A percentile compares a stretch with the other conserved stretches of the same genome.
These are phyloP conservation scores for Lepiota brunneoincarnata DNA, from an alignment of 768 basidiomycete genomes.

Conservation along the genomic window DNA sequence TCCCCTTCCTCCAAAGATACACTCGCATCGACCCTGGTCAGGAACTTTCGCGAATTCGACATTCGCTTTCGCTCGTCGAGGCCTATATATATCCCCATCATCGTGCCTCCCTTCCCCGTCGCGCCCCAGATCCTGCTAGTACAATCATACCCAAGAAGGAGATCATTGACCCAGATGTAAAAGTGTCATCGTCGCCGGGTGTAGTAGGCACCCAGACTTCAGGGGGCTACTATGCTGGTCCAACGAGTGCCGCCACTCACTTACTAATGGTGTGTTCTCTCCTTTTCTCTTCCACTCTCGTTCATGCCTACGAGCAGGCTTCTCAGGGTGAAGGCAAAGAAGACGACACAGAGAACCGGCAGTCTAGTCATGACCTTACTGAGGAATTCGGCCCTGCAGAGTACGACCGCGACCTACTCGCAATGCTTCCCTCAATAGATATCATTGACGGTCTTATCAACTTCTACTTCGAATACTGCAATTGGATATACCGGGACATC, in stretches of 20 bases:
- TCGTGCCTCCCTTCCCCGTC: slow-evolving; percentile 30
- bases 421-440: slow-evolving; percentile 60
- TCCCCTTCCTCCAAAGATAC: slow-evolving; percentile 30
- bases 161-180: slow-evolving; percentile 45
- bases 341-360: slow-evolving; percentile 52
- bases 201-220: slow-evolving; percentile 64
- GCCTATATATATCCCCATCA: slow-evolving; percentile 51
- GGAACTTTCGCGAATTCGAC: slow-evolving; percentile 66
- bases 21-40: slow-evolving; percentile 59
- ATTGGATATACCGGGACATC: slow-evolving; percentile 83
- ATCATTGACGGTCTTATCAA: slow-evolving; percentile 70
- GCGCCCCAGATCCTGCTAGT: slow-evolving; percentile 33
- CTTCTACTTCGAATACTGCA: slow-evolving; percentile 85
- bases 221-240: slow-evolving; percentile 75
- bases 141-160: slow-evolving; percentile 53
- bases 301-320: background rate
- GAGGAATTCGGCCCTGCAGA: slow-evolving; percentile 48
- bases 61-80: slow-evolving; percentile 67
- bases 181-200: slow-evolving; percentile 51
- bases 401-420: slow-evolving; percentile 73
- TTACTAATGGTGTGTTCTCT: slow-evolving; percentile 51
- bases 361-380: slow-evolving; percentile 48
- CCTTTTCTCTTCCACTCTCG: slow-evolving; percentile 17
- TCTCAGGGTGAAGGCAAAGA: slow-evolving; percentile 42
- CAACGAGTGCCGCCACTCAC: slow-evolving; percentile 73